Conservation (phyloP, 371 early-diverging fungal species). For the Batkoa obscura region DNA sequence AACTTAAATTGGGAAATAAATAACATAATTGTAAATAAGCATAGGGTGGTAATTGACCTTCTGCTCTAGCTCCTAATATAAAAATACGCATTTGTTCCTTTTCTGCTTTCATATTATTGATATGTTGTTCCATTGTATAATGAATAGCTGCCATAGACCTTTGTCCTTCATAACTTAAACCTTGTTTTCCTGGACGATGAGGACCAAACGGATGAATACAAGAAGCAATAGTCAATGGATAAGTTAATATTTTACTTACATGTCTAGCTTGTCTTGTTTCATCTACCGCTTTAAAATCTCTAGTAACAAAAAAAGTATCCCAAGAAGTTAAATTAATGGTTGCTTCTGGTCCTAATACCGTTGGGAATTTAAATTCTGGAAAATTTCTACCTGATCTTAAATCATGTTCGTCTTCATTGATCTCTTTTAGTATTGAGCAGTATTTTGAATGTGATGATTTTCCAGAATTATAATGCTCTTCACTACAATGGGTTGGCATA, state of each 20-base stretch:
- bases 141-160: constrained; percentile 38
- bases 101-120: no score
- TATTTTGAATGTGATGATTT: constrained; percentile 28
- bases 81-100: constrained; percentile 47
- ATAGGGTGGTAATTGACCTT: constrained; percentile 54
- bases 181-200: constrained; percentile 39
- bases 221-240: constrained; percentile 62
- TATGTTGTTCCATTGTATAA: constrained; percentile 21
- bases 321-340: constrained; percentile 60
- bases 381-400: constrained; percentile 54
- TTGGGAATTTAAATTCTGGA: constrained; percentile 68
- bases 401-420: constrained; percentile 71
- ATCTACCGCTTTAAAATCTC: constrained; percentile 56
- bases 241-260: constrained; percentile 59
- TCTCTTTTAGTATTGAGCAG: constrained; percentile 39
- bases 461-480: constrained; percentile 47
- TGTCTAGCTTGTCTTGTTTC: constrained; percentile 57
- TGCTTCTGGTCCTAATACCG: constrained; percentile 55
- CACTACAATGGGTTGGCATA: constrained; percentile 63
- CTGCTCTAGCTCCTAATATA: constrained; percentile 58
- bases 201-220: constrained; percentile 53
- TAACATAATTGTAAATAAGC: constrained; percentile 59
- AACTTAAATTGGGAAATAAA: constrained; percentile 51
- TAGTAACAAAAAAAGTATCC: constrained; percentile 67
- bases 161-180: constrained; percentile 52